A percentile compares a stretch with the other conserved stretches of the same genome.
These are phyloP conservation scores for Penicillium roqueforti DNA, from an alignment of 495 filamentous ascomycete species.

Conservation along the genomic window DNA sequence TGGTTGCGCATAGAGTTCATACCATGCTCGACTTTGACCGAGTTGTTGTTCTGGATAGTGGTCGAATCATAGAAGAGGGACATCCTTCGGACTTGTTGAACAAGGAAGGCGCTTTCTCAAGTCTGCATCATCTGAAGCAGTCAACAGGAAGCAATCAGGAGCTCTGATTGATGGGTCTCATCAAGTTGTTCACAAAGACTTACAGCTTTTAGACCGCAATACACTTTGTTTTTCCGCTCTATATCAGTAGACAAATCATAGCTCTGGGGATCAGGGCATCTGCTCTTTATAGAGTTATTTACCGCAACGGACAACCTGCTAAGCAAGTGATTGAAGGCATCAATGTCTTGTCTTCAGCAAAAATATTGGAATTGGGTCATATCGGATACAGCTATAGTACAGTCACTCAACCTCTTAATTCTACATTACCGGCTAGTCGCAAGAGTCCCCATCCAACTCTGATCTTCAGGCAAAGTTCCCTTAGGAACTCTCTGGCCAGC, in stretches of 20 bases:
- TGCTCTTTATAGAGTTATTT: neutral
- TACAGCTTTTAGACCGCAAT: neutral
- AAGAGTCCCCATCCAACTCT: constrained; percentile 41
- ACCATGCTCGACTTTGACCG: constrained; percentile 88
- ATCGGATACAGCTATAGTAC: neutral
- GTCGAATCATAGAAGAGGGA: constrained; percentile 58
- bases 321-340: neutral
- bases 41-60: constrained; percentile 78
- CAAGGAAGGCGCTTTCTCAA: neutral
- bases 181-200: neutral
- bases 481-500: constrained; percentile 21
- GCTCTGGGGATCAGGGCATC: too few relatives aligned
- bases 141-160: neutral
- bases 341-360: neutral
- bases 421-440: constrained; percentile 18
- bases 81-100: neutral
- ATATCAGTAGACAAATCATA: neutral
- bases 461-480: constrained; percentile 24
- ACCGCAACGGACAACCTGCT: too few relatives aligned
- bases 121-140: neutral
- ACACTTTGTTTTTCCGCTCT: neutral
- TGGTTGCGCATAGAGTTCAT: constrained; percentile 80
- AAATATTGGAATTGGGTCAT: neutral
- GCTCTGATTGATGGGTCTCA: too few relatives aligned
- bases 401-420: neutral